Evolutionary conservation across 352 stramenopile species (phyloP), one percentile per base, ranked within the genome.

Genomic region (Phytophthora kernoviae): DNA sequence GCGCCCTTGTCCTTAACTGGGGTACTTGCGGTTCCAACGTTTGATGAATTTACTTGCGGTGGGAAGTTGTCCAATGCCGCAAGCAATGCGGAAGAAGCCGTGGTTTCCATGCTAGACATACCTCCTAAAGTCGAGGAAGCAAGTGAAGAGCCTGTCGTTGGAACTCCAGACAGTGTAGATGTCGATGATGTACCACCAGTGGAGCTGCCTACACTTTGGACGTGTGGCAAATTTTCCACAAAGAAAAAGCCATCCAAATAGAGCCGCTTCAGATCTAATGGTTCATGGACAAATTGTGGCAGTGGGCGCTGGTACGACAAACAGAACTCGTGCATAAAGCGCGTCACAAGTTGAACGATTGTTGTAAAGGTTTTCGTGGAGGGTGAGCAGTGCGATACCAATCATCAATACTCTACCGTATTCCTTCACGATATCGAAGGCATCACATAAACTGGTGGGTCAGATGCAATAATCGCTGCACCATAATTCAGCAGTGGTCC

Each of bases 241-340:
- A 91, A 91, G n/a, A 80, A 58, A 47, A 96, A 92, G 8, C 89
- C 89, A 36, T 94, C 77, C 14, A 71, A 52, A 33, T 83, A 70
- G 6, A 97, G 70, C 39, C 77, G 62, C 34, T 83, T 83, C 18
- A 91, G 62, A 32, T 93, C 75, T 41, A 97, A 79, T 1, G 78
- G 75, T n/a, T 85, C 68, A 50, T 94, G 83, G 21, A 85, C 72
- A 55, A 98, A 97, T 11, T 61, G 57, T 4, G 89, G 89, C 3
- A 94, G 60, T 32, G 79, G 73, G 0, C 81, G 76, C 20, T 92
- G 80, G 37, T 91, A 93, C 26, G 74, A 87, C 33, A 87, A 55
- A 20, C 72, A 93, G 44, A 96, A 98, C 54, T 96, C 91, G 49
- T 79, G 70, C 84, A 98, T 91, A 56, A 98, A 97, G 54, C 93